These are phyloP conservation scores for Xylaria sp. DNA, from an alignment of 2,329 filamentous ascomycete genomes.

Conservation along the genomic window DNA sequence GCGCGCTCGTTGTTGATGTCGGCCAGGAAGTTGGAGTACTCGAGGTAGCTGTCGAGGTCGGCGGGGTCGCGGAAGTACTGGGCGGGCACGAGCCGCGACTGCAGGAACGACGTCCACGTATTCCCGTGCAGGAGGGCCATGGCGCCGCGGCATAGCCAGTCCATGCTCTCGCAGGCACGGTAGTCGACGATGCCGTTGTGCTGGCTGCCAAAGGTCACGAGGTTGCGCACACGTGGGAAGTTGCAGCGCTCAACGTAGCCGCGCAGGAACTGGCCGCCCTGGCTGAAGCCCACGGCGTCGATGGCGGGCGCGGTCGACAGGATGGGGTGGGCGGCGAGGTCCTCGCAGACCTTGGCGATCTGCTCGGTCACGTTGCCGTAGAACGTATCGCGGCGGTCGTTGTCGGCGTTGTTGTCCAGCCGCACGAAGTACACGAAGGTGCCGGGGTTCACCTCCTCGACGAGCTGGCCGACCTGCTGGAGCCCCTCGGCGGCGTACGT, in stretches of 20 bases:
- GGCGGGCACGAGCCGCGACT: constrained; percentile 82
- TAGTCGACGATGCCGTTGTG: constrained; percentile 92
- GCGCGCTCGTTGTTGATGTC: constrained; percentile 93
- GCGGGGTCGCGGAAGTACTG: constrained; percentile 86
- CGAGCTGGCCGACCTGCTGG: constrained; percentile 71
- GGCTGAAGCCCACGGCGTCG: constrained; percentile 92
- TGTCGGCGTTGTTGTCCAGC: constrained; percentile 66
- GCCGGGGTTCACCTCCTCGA: constrained; percentile 75
- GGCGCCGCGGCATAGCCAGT: constrained; percentile 82
- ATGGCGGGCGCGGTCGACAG: constrained; percentile 81
- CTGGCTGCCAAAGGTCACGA: constrained; percentile 89
- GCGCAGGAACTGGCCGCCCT: constrained; percentile 95
- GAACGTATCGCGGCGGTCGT: constrained; percentile 84
- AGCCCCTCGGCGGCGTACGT: constrained; percentile 79
- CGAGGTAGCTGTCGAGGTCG: constrained; percentile 75
- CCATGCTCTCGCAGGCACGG: constrained; percentile 69
- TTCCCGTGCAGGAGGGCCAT: constrained; percentile 79
- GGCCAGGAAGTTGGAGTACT: constrained; percentile 84
- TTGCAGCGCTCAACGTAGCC: constrained; percentile 90
- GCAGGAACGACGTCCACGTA: constrained; percentile 80
- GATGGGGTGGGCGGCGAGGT: constrained; percentile 76
- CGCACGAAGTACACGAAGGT: constrained; percentile 84
- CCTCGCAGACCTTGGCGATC: constrained; percentile 76
- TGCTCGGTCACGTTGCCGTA: constrained; percentile 87
- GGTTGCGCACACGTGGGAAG: constrained; percentile 71